Evolutionary conservation across 495 filamentous ascomycete genomes (phyloP), one percentile per base, ranked within the genome.

Genomic region (Friedmanniomyces simplex): DNA sequence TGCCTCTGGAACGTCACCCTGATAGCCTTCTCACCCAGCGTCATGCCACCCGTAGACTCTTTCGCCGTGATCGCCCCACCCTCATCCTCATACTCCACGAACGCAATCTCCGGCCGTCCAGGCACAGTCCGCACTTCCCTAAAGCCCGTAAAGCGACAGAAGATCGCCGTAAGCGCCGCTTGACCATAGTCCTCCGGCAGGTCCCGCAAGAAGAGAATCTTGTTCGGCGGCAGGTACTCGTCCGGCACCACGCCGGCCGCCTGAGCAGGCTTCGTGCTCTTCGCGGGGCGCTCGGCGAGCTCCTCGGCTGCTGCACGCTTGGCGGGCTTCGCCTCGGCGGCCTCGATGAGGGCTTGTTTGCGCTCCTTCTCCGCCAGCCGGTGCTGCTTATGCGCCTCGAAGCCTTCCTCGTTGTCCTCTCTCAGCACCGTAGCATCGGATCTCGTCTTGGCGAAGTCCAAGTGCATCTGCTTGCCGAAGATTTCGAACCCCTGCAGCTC

Each of bases 201-300:
- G 64, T 96, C 89, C 71, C 91, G 89, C 51, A 97, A 75, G 77
- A 97, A 95, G n/a, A 99, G 79, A 59, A 89, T 93, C 73, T 94
- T 95, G 79, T 97, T 99, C 46, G 94, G 91, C 2, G 90, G 93
- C 0, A 97, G 81, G 68, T 94, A 97, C 72, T 99, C 93, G 79
- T 96, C 94, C 1, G 93, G 93, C 16, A 97, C 82, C 48, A 94
- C 86, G 24, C 84, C 78, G 0, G 82, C 74, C 26, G 85, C 86
- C 66, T 85, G 81, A 18, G 82, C 77, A 13, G 84, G 78, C 74
- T 94, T 95, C 63, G 79, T 71, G 4, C 87, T 83, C 25, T 87
- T 83, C 26, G 74, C 74, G 22, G 72, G 55, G 37, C 78, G 74
- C 46, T 79, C 71, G 58, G 76, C 73, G 48, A 75, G 66, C 1